Conservation (phyloP, 768 basidiomycete genomes). For the Mycena maculata region DNA sequence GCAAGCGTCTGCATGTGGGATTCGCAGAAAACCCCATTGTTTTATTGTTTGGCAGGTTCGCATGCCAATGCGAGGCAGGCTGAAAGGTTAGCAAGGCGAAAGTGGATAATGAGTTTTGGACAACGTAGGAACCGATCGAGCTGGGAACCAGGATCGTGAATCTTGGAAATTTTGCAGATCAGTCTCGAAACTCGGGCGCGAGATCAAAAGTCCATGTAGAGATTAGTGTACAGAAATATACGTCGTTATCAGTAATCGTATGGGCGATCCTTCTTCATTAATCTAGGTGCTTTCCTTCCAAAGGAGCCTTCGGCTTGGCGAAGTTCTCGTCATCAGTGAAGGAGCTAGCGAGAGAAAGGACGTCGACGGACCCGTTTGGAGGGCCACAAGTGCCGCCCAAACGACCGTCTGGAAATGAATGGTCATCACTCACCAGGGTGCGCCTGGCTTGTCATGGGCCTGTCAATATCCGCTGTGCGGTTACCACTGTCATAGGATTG, state of each 20-base stretch:
- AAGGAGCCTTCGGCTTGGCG: slow-evolving; percentile 40
- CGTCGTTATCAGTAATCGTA: slow-evolving; percentile 25
- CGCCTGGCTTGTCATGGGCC: slow-evolving; percentile 52
- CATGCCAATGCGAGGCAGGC: too few relatives aligned
- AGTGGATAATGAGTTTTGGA: background rate
- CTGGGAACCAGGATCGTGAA: slow-evolving; percentile 2
- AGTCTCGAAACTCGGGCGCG: background rate
- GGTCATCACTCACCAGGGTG: slow-evolving; percentile 61
- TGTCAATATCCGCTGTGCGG: slow-evolving; percentile 45
- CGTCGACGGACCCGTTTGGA: slow-evolving; percentile 34
- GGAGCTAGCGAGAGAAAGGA: slow-evolving; percentile 4
- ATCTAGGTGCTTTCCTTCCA: slow-evolving; percentile 36
- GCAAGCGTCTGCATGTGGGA: background rate
- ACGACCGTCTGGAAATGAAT: slow-evolving; percentile 34
- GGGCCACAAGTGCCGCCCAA: slow-evolving; percentile 43
- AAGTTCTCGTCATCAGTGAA: slow-evolving; percentile 35
- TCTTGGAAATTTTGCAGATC: background rate
- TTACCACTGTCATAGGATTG: slow-evolving; percentile 47
- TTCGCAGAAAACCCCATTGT: slow-evolving; percentile 18
- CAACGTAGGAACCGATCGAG: background rate
- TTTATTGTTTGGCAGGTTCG: slow-evolving; percentile 10
- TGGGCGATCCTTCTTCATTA: slow-evolving; percentile 29
- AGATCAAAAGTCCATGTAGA: slow-evolving; percentile 25
- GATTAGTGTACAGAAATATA: slow-evolving; percentile 24
- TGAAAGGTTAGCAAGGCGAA: too few relatives aligned